Evolutionary conservation across 2,329 filamentous ascomycete species (phyloP), one percentile per base, ranked within the genome.

Genomic region (Nemania abortiva): DNA sequence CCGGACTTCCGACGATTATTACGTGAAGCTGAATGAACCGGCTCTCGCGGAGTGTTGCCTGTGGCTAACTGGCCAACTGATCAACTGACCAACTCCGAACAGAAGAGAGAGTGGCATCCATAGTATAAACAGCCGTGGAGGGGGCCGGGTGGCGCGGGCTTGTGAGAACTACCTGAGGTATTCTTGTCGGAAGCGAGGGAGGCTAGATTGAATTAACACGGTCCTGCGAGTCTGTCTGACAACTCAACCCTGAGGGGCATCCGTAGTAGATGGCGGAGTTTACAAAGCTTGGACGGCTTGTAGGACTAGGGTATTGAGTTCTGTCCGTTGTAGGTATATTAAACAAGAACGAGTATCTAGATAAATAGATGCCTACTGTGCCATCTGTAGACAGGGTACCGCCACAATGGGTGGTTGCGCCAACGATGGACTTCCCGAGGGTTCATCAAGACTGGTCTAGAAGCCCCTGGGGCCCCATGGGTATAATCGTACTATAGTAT

Each of bases 1-100:
- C 68, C 73, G 73, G 73, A 75, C 49, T 70, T 75, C 74, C 74
- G 73, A 68, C 52, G 52, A 52, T 68, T 39, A 50, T 31, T 20
- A 67, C 59, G 57, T 60, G 58, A 68, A 70, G 65, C 57, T 70
- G 64, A 61, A 70, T 50, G 47, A 53, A 15, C 34, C 61, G 57
- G 57, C 42, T 27, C 18, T 66, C 42, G 57, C 58, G 53, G 56
- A 57, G 34, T 57, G 34, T 29, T 64, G 52, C 65, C 59, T 9
- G 13, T 50, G 37, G 31, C 31, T 34, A 34, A 4, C 9, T 34
- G 9, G 9, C 31, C 31, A 34, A n/a, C 31, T 34, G 31, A 9
- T 34, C n/a, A n/a, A n/a, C n/a, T n/a, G n/a, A n/a, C 27, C 29
- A 37, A 29, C 27, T 13, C 55, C 52, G n/a, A 54, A 54, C 24